Conservation (phyloP, 2,329 filamentous ascomycete genomes). For the Westerdykella aurantiaca region DNA sequence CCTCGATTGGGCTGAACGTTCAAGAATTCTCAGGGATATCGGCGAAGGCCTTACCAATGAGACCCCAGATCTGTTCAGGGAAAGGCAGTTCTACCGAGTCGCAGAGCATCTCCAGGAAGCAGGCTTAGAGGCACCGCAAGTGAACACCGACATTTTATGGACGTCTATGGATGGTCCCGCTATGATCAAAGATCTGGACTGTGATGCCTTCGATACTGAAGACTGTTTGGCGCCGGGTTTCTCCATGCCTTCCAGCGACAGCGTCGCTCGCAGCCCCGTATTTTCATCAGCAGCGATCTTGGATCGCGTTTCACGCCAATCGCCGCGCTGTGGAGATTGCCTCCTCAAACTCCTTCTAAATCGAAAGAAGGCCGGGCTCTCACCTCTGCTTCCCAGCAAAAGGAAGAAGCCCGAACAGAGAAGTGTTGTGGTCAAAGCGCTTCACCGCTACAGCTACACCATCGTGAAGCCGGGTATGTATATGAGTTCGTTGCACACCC, state of each 20-base stretch:
- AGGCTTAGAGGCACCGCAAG: constrained; percentile 38
- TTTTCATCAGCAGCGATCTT: constrained; percentile 39
- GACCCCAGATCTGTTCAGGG: constrained; percentile 25
- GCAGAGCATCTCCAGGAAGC: constrained; percentile 33
- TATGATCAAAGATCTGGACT: constrained; percentile 39
- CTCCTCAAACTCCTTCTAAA: constrained; percentile 40
- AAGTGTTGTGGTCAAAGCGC: constrained; percentile 33
- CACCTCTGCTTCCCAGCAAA: constrained; percentile 34
- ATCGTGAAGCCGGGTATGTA: constrained; percentile 40
- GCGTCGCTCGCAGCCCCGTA: constrained; percentile 29
- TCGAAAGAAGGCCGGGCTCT: constrained; percentile 31
- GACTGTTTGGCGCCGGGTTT: constrained; percentile 42
- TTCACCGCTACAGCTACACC: constrained; percentile 41
- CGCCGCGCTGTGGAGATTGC: constrained; percentile 41
- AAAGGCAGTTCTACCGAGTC: constrained; percentile 39
- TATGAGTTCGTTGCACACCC: too few relatives aligned
- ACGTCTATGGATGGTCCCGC: constrained; percentile 41
- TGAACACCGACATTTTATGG: constrained; percentile 40
- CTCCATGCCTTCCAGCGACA: constrained; percentile 33
- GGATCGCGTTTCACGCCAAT: constrained; percentile 35
- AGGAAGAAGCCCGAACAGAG: constrained; percentile 28
- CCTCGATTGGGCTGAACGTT: constrained; percentile 38
- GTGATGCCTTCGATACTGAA: constrained; percentile 38
- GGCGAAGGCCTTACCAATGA: constrained; percentile 35
- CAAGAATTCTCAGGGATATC: constrained; percentile 34